These are phyloP conservation scores for Chaetomiaceae sp. DNA, from an alignment of 2,329 filamentous ascomycete genomes.

Conservation along the genomic window DNA sequence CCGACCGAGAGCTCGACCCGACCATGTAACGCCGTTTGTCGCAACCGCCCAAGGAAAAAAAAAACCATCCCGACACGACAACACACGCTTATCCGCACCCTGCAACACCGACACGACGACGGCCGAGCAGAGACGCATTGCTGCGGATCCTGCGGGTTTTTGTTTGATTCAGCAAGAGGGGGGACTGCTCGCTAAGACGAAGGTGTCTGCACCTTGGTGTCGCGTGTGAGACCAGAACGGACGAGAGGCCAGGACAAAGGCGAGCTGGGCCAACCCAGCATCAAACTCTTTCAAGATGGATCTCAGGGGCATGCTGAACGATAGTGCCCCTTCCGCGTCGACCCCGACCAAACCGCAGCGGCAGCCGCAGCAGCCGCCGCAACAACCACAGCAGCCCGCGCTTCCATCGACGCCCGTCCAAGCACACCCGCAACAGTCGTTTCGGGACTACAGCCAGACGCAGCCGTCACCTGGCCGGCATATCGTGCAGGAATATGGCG, in stretches of 20 bases:
- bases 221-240: conserved; percentile 6
- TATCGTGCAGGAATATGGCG: conserved; percentile 42
- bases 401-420: conserved; percentile 26
- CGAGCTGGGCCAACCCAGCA: not conserved
- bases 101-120: not conserved
- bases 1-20: conserved; percentile 20
- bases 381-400: conserved; percentile 20
- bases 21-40: conserved; percentile 25
- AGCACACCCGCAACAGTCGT: conserved; percentile 35
- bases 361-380: conserved; percentile 25
- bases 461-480: conserved; percentile 47
- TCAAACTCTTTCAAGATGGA: conserved; percentile 37
- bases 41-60: conserved; percentile 12
- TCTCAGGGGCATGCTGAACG: conserved; percentile 52
- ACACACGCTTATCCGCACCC: conserved; percentile 1
- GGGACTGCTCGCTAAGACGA: conserved; percentile 5
- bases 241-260: not conserved
- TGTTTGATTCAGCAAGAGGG: conserved; percentile 16
- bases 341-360: conserved; percentile 25
- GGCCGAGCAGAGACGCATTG: not conserved
- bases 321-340: conserved; percentile 37
- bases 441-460: conserved; percentile 47
- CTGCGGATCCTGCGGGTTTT: not conserved
- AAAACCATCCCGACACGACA: conserved; percentile 6
- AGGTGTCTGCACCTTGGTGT: conserved; percentile 3